phyloP scores from a whole-genome alignment of 306 rosid species.

The Geum urbanum region DNA sequence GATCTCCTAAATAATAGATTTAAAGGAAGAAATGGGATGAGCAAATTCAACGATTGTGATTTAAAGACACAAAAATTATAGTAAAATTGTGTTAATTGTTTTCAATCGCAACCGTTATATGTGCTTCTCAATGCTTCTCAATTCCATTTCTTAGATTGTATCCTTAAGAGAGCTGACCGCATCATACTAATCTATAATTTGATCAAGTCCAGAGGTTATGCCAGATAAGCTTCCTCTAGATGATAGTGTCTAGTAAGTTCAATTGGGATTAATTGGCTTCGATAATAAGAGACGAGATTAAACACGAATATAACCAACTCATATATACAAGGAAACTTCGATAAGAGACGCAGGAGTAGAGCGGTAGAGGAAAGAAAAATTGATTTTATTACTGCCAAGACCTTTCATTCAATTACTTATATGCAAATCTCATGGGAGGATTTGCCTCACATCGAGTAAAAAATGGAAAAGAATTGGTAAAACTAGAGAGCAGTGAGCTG shows the following conservation, averaged over 20 bases:
- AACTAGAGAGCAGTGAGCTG: slow-evolving; percentile 24
- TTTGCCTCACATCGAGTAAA: slow-evolving; percentile 28
- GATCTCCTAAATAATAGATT: too few species aligned
- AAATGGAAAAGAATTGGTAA: slow-evolving; percentile 35
- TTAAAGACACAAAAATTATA: too few species aligned
- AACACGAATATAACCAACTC: neutral
- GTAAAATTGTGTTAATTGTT: too few species aligned
- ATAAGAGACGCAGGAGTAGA: neutral
- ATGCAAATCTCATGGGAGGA: slow-evolving; percentile 39
- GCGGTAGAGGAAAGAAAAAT: slow-evolving; percentile 15
- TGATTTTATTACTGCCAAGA: slow-evolving; percentile 36
- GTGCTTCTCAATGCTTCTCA: too few species aligned
- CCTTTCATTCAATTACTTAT: slow-evolving; percentile 43
- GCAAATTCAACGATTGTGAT: too few species aligned
- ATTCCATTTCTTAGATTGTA: too few species aligned
- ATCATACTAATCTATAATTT: too few species aligned
- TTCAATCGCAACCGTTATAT: too few species aligned
- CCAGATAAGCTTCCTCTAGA: neutral
- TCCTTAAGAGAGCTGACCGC: too few species aligned
- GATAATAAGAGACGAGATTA: neutral
- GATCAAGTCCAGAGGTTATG: neutral
- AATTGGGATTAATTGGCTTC: neutral
- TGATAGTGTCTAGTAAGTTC: too few species aligned
- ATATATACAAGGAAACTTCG: neutral
- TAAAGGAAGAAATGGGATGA: too few species aligned